Base-by-base conservation (phyloP, 1,284 basidiomycete genomes). In the Pholiota adiposa region DNA sequence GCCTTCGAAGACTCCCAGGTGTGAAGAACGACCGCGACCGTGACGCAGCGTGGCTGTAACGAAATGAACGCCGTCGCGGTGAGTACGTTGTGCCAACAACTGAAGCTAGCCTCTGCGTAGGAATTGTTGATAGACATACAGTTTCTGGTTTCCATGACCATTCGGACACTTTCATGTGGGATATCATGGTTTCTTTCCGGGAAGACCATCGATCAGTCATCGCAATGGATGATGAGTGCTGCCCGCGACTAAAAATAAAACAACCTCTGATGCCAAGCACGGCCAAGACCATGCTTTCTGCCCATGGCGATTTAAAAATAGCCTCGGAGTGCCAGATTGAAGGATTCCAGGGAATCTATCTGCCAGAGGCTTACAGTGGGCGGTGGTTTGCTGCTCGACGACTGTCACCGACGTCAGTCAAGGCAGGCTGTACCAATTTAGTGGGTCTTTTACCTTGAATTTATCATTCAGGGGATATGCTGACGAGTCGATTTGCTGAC, bases 101-200 rank as follows among this genome's bases (percentile, higher is more conserved):
- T 63, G 56, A 50, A 61, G 43, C 58, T 52, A 62, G 60, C 51
- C 52, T 46, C 43, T 40, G 12, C 31, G 19, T n/a, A 38, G 29
- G 33, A 34, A 56, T 40, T 49, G 27, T 33, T 60, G 56, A 62
- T 60, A 44, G 63, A 61, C 56, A 49, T 52, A 31, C 19, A 51
- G 54, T 19, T 51, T 55, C 53, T 54, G 52, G 54, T 65, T 62
- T 62, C 63, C 63, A 65, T 65, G 61, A 57, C 53, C 59, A 50
- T 60, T 58, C 57, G 61, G 44, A 54, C 63, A 51, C 56, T 29
- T 59, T 60, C 61, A 59, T 54, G 59, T 57, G 56, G 44, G 51
- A 23, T 38, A 38, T 33, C 29, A 41, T 16, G 51, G 21, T 48
- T 52, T 27, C 44, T 46, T 46, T 27, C 44, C 25, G 44, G 44